Conservation (phyloP, 75 land plant species). For the Pinus taeda region DNA sequence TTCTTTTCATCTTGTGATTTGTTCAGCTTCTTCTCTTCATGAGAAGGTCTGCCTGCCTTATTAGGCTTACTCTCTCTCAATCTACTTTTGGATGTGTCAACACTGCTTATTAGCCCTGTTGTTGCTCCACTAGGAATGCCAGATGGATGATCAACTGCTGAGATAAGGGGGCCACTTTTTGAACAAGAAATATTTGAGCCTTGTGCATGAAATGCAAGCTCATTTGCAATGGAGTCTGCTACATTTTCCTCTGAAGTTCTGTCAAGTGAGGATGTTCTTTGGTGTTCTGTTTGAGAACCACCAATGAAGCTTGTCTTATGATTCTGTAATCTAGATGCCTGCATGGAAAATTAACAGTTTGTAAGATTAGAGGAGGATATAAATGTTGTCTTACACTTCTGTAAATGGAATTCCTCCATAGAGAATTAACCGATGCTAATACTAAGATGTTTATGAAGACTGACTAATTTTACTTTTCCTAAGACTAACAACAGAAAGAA, state of each 20-base stretch:
- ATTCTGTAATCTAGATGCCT: slow-evolving; percentile 50
- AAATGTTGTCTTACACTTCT: too few species aligned
- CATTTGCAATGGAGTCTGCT: slow-evolving; percentile 53
- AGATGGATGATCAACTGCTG: slow-evolving; percentile 16
- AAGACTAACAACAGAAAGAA: neutral
- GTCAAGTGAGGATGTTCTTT: slow-evolving; percentile 76
- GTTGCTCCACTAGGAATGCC: neutral
- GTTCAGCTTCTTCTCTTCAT: slow-evolving; percentile 66
- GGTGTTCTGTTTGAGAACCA: slow-evolving; percentile 53
- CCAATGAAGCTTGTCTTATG: slow-evolving; percentile 22
- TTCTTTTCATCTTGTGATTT: slow-evolving; percentile 80
- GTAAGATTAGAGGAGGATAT: too few species aligned
- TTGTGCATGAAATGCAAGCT: slow-evolving; percentile 43
- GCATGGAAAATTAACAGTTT: slow-evolving; percentile 11
- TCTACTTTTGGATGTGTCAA: slow-evolving; percentile 40
- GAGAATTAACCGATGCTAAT: neutral
- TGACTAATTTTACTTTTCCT: neutral
- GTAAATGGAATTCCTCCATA: neutral
- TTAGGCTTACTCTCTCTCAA: slow-evolving; percentile 39
- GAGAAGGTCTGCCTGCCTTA: slow-evolving; percentile 55
- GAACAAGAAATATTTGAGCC: slow-evolving; percentile 27
- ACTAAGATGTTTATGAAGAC: neutral
- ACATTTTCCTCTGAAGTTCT: slow-evolving; percentile 65
- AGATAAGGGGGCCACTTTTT: slow-evolving; percentile 35
- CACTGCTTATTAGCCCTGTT: slow-evolving; percentile 3